phyloP scores from a whole-genome alignment of 164 flowering plant genomes.

The Magnolia sinica region DNA sequence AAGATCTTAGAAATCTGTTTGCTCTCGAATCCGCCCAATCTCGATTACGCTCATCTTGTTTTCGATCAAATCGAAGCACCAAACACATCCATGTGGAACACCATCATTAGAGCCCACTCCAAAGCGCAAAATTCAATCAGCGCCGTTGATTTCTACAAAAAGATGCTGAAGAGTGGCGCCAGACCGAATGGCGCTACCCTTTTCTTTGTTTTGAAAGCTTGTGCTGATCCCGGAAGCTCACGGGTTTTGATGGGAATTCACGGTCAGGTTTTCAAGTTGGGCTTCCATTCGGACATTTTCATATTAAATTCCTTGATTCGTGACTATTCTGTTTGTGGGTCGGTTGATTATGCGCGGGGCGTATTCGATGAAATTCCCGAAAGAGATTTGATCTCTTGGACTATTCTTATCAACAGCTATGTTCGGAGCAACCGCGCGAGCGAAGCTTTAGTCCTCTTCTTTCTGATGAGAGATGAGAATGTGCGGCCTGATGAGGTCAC shows the following conservation, averaged over 20 bases:
- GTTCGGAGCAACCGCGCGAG: conserved; percentile 8
- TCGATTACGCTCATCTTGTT: conserved; percentile 1
- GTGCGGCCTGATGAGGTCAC: conserved; percentile 15
- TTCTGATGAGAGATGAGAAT: conserved; percentile 11
- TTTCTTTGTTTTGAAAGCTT: conserved; percentile 11
- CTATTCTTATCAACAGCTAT: conserved; percentile 11
- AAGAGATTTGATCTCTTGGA: conserved; percentile 22
- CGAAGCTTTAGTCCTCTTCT: conserved; percentile 19
- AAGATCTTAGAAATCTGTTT: not conserved
- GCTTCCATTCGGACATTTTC: conserved; percentile 12
- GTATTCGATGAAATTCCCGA: conserved; percentile 13
- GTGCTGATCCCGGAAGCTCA: not conserved
- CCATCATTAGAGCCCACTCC: conserved; percentile 12
- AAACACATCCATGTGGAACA: conserved; percentile 10
- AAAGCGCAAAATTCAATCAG: not conserved
- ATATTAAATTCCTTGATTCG: conserved; percentile 12
- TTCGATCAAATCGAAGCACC: conserved; percentile 14
- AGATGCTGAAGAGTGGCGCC: conserved; percentile 8
- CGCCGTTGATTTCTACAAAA: conserved; percentile 6
- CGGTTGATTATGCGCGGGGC: conserved; percentile 5
- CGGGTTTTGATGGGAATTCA: conserved; percentile 7
- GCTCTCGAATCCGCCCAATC: conserved; percentile 2
- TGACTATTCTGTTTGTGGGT: conserved; percentile 13
- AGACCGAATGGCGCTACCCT: conserved; percentile 17
- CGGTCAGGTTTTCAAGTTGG: conserved; percentile 10